phyloP scores from a whole-genome alignment of 345 rosid genomes.

The Carallia brachiata region DNA sequence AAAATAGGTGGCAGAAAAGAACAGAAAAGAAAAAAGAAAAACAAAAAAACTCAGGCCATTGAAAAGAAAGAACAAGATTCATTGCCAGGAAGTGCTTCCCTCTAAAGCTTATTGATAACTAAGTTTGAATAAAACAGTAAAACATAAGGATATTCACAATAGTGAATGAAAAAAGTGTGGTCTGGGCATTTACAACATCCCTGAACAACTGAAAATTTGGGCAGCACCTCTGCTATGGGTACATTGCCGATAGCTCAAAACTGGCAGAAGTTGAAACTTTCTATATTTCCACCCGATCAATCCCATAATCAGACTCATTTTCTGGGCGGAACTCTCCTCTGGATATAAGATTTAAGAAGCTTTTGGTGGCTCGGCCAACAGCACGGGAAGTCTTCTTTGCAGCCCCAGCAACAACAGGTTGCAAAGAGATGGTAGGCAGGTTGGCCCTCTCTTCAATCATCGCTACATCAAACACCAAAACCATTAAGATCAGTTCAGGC shows the following conservation, averaged over 20 bases:
- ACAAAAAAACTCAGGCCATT: not conserved
- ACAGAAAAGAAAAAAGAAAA: too few species aligned
- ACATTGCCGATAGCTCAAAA: not conserved
- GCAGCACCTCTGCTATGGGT: not conserved
- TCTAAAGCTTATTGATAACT: not conserved
- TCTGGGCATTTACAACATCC: not conserved
- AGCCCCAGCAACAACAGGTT: slow-evolving; percentile 76
- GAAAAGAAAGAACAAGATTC: not conserved
- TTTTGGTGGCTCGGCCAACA: slow-evolving; percentile 77
- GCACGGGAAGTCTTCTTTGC: slow-evolving; percentile 76
- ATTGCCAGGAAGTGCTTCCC: not conserved
- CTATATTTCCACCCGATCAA: slow-evolving; percentile 42
- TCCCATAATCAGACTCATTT: slow-evolving; percentile 28
- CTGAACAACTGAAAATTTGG: not conserved
- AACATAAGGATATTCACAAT: not conserved
- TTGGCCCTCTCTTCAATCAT: slow-evolving; percentile 90
- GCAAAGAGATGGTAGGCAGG: slow-evolving; percentile 71
- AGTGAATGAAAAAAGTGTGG: too few species aligned
- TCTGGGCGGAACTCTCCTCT: slow-evolving; percentile 42
- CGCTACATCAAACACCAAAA: slow-evolving; percentile 45
- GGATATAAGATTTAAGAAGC: slow-evolving; percentile 58
- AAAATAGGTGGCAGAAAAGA: too few species aligned
- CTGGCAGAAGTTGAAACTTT: not conserved
- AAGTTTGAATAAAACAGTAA: not conserved
- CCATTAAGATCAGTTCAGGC: slow-evolving; percentile 5